Evolutionary conservation across 1,139 yeast genomes (phyloP), one percentile per base, ranked within the genome.

Genomic region (Suhomyces choctaworum): DNA sequence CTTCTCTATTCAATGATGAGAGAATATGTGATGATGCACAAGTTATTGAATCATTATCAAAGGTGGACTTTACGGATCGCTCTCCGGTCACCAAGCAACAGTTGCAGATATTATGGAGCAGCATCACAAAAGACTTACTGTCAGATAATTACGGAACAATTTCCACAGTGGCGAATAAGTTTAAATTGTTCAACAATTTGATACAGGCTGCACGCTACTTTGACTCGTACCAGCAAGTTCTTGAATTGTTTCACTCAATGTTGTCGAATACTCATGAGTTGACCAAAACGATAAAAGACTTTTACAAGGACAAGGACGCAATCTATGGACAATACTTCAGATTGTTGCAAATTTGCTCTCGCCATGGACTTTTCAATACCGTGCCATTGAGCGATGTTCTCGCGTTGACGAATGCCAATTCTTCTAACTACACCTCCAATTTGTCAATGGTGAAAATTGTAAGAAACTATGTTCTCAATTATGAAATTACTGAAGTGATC

Each of bases 251-350:
- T 23, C 27, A 32, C 4, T 27, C 37, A 4, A 36, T 64, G 14
- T 51, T 67, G 27, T 28, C 24, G 12, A 61, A 64, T 27, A 43
- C 66, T 1, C 37, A 46, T 10, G 56, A 46, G 22, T 48, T 54
- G 12, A 36, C 57, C 4, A 58, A 52, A 41, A 34, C 48, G 2
- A 54, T 62, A 2, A 58, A 54, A 16, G 55, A 60, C 28, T 72
- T 72, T 40, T 74, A 76, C 48, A 75, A 73, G 47, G 50, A 65
- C 3, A 66, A 61, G 39, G 78, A 74, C 35, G 60, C 56, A 13
- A 54, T 70, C 8, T 44, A 46, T 20, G 73, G 71, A 0, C 68
- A 65, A 34, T 62, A 51, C 27, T 68, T 52, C 43, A 54, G 52
- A 9, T 40, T 51, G 16, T 32, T 41, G 24, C 36, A 32, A 27